A percentile compares a stretch with the other conserved stretches of the same genome.
These are phyloP conservation scores for Phylloporus rhodoxanthus DNA, from an alignment of 768 basidiomycete species.

Conservation along the genomic window DNA sequence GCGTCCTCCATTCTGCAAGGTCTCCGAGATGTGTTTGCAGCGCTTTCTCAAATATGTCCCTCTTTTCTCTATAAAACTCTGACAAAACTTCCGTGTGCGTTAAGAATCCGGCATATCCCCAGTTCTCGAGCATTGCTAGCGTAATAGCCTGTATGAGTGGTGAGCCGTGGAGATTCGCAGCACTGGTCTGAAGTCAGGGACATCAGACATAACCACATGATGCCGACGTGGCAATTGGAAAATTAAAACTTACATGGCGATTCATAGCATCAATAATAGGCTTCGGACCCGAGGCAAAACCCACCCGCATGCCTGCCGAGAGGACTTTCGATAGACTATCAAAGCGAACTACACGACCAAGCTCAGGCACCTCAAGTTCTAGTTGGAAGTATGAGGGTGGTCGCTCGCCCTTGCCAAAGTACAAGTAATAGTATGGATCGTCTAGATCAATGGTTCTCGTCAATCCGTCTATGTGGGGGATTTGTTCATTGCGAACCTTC, in stretches of 20 bases:
- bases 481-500: constrained; percentile 50
- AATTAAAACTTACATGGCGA: constrained; percentile 46
- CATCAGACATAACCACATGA: constrained; percentile 3
- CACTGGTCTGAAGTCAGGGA: constrained; percentile 46
- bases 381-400: constrained; percentile 81
- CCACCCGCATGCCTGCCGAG: constrained; percentile 74
- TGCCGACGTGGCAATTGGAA: constrained; percentile 9
- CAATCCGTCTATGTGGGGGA: not conserved
- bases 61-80: constrained; percentile 64
- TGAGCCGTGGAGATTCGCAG: constrained; percentile 61
- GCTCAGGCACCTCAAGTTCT: constrained; percentile 58
- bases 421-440: constrained; percentile 75
- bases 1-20: constrained; percentile 65
- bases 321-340: constrained; percentile 86
- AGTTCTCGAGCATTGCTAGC: constrained; percentile 50
- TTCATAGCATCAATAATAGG: constrained; percentile 65
- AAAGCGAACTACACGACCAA: constrained; percentile 82
- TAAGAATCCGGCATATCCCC: constrained; percentile 75
- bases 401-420: constrained; percentile 62
- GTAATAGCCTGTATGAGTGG: constrained; percentile 61
- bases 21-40: constrained; percentile 70
- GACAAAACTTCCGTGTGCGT: constrained; percentile 63
- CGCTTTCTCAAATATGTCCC: constrained; percentile 75
- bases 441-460: constrained; percentile 36
- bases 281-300: constrained; percentile 73